phyloP scores from a whole-genome alignment of 306 rosid species.

The Acacia acuminata region DNA sequence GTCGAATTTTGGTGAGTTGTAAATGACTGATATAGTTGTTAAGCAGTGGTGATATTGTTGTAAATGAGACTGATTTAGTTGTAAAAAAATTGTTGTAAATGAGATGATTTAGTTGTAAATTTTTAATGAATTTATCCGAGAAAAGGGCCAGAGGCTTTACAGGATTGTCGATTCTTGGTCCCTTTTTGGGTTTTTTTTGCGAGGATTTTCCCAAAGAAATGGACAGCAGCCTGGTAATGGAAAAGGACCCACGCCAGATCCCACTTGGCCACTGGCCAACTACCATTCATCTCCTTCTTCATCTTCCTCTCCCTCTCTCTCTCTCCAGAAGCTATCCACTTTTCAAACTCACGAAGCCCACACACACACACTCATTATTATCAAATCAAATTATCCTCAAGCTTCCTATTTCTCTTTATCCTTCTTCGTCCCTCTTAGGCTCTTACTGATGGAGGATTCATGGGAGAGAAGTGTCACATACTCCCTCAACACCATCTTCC shows the following conservation, averaged over 20 bases:
- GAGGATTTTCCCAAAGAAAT: no score
- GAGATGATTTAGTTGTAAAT: no score
- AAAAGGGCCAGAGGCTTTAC: no score
- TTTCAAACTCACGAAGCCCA: constrained; percentile 31
- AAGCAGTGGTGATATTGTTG: no score
- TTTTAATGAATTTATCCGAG: no score
- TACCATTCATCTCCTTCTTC: constrained; percentile 13
- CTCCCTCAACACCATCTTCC: constrained; percentile 76
- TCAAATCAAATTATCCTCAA: not conserved
- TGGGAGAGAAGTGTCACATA: constrained; percentile 65
- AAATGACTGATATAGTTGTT: no score
- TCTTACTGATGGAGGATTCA: constrained; percentile 54
- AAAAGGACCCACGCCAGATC: not conserved
- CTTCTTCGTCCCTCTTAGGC: constrained; percentile 8
- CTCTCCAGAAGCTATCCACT: constrained; percentile 11
- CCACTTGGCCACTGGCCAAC: constrained; percentile 29
- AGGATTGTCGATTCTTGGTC: no score
- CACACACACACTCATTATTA: constrained; percentile 17
- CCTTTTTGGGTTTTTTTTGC: no score
- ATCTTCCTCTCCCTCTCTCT: not conserved
- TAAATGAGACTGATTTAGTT: no score
- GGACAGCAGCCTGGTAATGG: no score
- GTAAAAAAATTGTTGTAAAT: no score
- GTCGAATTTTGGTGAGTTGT: no score
- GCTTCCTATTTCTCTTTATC: not conserved